Evolutionary conservation across 148 eudicot genomes (phyloP), one percentile per base, ranked within the genome.

Genomic region (Chenopodium album): DNA sequence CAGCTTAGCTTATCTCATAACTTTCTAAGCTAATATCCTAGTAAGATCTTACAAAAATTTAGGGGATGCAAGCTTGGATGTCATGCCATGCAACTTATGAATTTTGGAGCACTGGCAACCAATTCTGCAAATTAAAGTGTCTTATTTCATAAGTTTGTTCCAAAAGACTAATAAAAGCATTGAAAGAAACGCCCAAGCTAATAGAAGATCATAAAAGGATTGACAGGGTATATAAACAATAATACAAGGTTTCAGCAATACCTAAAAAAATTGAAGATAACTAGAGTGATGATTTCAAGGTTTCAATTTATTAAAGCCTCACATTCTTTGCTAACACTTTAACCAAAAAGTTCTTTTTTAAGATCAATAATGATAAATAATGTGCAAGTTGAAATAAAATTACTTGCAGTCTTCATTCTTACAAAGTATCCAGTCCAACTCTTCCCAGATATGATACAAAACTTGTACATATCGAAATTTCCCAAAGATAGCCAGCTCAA

Each of bases 371-470:
- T 44, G 75, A 41, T 9, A 44, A 13, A 72, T 4, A 72, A 0
- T 26, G 14, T 32, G 26, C 26, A 41, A n/a, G 46, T 44, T 34
- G 13, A 20, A 4, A 9, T 11, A 68, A 2, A 6, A 41, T 17
- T 41, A 2, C 6, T 71, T 70, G 23, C 48, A 17, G 2, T 6
- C 7, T 31, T 32, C 41, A 69, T 31, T 31, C n/a, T 46, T 32
- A 6, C 72, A 69, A 22, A 9, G 13, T n/a, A 44, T 46, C 50
- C 2, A 22, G 75, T 72, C 54, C 52, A 44, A 44, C 50, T 29
- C 52, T 72, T 71, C 47, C 48, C 52, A 13, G 48, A 37, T 71
- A 71, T 34, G 74, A 37, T 17, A 71, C 74, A 71, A 71, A 34
- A 37, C 22, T 71, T 41, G 50, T 71, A 20, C 3, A 29, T 37